A percentile compares a stretch with the other conserved stretches of the same genome.
Conservation (phyloP, 1,139 yeast genomes). For the Wickerhamomyces sp. region DNA sequence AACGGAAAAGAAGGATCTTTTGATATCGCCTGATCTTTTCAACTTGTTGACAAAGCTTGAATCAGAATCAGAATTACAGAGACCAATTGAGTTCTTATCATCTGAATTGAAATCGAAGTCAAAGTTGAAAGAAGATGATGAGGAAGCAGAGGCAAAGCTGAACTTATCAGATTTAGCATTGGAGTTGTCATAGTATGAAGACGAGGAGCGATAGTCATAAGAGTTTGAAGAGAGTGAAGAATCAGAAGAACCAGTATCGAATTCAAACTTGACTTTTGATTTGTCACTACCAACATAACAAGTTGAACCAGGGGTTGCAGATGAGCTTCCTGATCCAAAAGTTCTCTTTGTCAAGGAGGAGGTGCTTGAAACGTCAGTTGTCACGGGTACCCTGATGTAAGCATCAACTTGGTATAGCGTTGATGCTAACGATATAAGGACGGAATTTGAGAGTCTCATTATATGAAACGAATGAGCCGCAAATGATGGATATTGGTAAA, state of each 20-base stretch:
- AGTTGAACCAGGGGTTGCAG: background rate
- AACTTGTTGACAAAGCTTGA: background rate
- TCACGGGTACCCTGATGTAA: background rate
- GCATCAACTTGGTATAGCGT: background rate
- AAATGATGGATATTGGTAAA: no score
- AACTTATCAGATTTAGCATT: background rate
- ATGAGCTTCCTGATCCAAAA: background rate
- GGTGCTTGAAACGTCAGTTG: background rate
- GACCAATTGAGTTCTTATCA: background rate
- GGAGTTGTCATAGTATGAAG: background rate
- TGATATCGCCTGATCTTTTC: background rate
- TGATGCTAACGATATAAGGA: background rate
- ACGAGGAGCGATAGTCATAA: background rate
- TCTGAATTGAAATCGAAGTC: background rate
- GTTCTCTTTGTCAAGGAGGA: background rate
- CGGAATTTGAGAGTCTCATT: slow-evolving; percentile 1
- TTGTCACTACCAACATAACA: slow-evolving; percentile 1
- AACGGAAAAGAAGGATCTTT: slow-evolving; percentile 1
- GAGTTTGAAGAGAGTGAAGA: background rate
- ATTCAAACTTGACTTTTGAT: background rate
- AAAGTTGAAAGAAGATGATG: background rate
- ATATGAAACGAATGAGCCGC: no score
- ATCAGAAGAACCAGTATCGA: slow-evolving; percentile 1
- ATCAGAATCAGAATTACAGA: background rate
- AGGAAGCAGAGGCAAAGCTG: background rate